Conservation (phyloP, 2,329 filamentous ascomycete species). For the Trichoderma asperellum region DNA sequence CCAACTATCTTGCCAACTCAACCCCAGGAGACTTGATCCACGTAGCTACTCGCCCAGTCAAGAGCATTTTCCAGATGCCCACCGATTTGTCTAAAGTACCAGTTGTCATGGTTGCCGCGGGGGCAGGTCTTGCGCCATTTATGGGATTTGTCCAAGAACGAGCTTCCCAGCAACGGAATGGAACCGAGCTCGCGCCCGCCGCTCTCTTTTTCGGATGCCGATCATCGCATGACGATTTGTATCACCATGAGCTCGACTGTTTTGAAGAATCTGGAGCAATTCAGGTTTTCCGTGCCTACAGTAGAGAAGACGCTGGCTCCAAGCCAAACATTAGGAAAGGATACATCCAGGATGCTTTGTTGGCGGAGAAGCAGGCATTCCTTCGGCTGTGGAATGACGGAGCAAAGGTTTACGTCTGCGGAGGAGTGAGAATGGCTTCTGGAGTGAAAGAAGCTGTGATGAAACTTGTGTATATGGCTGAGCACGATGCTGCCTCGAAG, state of each 20-base stretch:
- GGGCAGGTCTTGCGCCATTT: conserved; percentile 62
- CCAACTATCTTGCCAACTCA: conserved; percentile 58
- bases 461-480: conserved; percentile 18
- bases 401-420: conserved; percentile 65
- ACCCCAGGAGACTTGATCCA: conserved; percentile 45
- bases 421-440: conserved; percentile 36
- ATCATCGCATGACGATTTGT: conserved; percentile 51
- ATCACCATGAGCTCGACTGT: conserved; percentile 46
- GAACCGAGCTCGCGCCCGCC: conserved; percentile 57
- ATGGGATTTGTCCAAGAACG: conserved; percentile 64
- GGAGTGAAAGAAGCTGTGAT: conserved; percentile 18
- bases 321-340: conserved; percentile 46
- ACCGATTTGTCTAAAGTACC: conserved; percentile 47
- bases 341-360: conserved; percentile 46
- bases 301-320: conserved; percentile 32
- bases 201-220: conserved; percentile 57
- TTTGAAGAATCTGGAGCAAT: conserved; percentile 57
- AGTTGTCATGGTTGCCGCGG: conserved; percentile 52
- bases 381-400: conserved; percentile 42
- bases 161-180: conserved; percentile 53
- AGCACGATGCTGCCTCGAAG: neutral
- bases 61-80: conserved; percentile 51
- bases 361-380: conserved; percentile 39
- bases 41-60: conserved; percentile 47
- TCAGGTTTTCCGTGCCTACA: conserved; percentile 59